A percentile compares a stretch with the other conserved stretches of the same genome.
Conservation (phyloP, 208 protist genomes). For the Trypanosomatidae sp. region DNA sequence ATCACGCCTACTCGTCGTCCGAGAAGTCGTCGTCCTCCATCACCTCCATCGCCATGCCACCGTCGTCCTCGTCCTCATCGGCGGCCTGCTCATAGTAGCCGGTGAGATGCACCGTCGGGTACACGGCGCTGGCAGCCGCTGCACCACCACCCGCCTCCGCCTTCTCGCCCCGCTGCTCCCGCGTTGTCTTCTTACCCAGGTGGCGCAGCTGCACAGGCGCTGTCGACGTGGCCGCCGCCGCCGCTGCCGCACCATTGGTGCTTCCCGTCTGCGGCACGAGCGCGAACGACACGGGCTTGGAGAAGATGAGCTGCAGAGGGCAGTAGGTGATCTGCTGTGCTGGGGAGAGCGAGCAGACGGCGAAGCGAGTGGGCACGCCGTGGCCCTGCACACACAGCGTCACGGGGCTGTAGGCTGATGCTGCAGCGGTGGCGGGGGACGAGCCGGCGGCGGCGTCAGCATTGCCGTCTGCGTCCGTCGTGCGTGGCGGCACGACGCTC, state of each 20-base stretch:
- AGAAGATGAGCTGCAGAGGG: constrained; percentile 75
- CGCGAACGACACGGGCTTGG: constrained; percentile 55
- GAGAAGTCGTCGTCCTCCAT: constrained; percentile 13
- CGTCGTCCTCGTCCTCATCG: constrained; percentile 37
- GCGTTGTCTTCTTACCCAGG: constrained; percentile 18
- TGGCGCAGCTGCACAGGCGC: no score
- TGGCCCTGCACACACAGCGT: constrained; percentile 77
- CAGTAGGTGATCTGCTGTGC: constrained; percentile 45
- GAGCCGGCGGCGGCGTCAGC: no score
- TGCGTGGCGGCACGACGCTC: constrained; percentile 28
- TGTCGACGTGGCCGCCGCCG: not conserved
- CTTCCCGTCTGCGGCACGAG: constrained; percentile 36
- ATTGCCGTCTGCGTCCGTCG: no score
- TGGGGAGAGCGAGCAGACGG: constrained; percentile 57
- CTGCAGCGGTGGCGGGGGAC: no score
- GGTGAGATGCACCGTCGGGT: constrained; percentile 70
- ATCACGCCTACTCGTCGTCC: not conserved
- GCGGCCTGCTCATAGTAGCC: constrained; percentile 76
- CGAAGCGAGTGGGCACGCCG: constrained; percentile 49
- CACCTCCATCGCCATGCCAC: constrained; percentile 15
- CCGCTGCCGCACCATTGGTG: not conserved
- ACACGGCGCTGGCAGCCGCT: constrained; percentile 9
- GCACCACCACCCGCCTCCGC: not conserved
- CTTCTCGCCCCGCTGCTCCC: constrained; percentile 1
- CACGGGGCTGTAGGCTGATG: constrained; percentile 46